These are phyloP conservation scores for Paramecium biaurelia DNA, from an alignment of 73 alveolate genomes.

Conservation along the genomic window DNA sequence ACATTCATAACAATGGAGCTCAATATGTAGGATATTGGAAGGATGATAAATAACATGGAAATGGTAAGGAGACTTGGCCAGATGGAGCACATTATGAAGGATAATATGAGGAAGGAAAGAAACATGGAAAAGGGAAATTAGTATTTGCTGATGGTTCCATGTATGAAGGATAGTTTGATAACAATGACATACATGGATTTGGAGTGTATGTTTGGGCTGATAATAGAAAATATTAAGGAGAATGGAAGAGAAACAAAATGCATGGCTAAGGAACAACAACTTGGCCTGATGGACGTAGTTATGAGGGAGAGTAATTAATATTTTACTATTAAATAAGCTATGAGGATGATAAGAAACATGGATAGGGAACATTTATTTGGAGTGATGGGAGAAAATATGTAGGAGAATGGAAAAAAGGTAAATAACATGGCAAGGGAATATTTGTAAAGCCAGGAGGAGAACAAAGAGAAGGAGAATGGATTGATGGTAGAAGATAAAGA, in stretches of 20 bases:
- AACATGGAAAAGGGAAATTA: slow-evolving; percentile 65
- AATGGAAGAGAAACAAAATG: slow-evolving; percentile 59
- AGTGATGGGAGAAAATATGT: slow-evolving; percentile 69
- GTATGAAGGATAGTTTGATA: slow-evolving; percentile 63
- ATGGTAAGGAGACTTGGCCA: slow-evolving; percentile 72
- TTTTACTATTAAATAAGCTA: slow-evolving; percentile 60
- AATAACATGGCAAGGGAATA: slow-evolving; percentile 68
- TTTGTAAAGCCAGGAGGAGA: slow-evolving; percentile 35
- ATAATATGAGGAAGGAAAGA: slow-evolving; percentile 59
- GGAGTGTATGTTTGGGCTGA: slow-evolving; percentile 58
- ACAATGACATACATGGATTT: slow-evolving; percentile 58
- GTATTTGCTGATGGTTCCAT: slow-evolving; percentile 59
- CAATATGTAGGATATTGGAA: slow-evolving; percentile 83
- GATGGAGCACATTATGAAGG: slow-evolving; percentile 82
- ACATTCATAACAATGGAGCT: slow-evolving; percentile 78
- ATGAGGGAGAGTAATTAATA: slow-evolving; percentile 74
- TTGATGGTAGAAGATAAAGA: slow-evolving; percentile 62
- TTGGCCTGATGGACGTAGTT: slow-evolving; percentile 82
- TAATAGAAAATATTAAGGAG: slow-evolving; percentile 48
- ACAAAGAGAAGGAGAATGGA: slow-evolving; percentile 67
- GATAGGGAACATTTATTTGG: slow-evolving; percentile 73
- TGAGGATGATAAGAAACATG: slow-evolving; percentile 80
- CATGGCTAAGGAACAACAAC: slow-evolving; percentile 62
- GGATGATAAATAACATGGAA: slow-evolving; percentile 78
- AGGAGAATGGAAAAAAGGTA: slow-evolving; percentile 66